phyloP scores from a whole-genome alignment of 768 basidiomycete genomes.

The Mycena maculata region DNA sequence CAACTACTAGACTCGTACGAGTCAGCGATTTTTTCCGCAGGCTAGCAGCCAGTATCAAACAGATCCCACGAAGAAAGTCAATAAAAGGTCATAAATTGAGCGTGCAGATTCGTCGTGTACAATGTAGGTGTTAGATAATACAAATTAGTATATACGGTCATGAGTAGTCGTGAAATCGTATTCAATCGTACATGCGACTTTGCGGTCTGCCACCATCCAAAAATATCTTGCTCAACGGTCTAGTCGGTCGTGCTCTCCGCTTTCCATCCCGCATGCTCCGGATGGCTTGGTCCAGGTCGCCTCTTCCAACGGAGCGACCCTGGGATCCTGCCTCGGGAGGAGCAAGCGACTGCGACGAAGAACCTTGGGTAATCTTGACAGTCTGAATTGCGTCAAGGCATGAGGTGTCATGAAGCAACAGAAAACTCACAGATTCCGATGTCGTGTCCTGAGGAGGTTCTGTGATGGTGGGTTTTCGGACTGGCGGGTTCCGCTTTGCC shows the following conservation, averaged over 20 bases:
- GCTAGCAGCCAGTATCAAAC: no score
- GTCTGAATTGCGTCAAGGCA: slow-evolving; percentile 49
- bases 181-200: slow-evolving; percentile 49
- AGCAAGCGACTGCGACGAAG: slow-evolving; percentile 42
- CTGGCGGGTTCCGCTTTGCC: slow-evolving; percentile 45
- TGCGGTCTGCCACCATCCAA: slow-evolving; percentile 66
- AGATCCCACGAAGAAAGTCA: no score
- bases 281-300: slow-evolving; percentile 87
- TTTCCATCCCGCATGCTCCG: slow-evolving; percentile 80
- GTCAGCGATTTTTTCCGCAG: no score
- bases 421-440: slow-evolving; percentile 39
- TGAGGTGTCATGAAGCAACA: background rate
- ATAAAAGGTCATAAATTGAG: slow-evolving; percentile 7
- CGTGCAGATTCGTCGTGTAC: slow-evolving; percentile 8
- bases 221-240: slow-evolving; percentile 85
- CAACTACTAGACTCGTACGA: no score
- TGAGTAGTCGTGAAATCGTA: slow-evolving; percentile 27
- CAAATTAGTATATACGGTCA: slow-evolving; percentile 6
- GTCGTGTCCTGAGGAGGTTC: slow-evolving; percentile 37
- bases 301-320: slow-evolving; percentile 72
- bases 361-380: slow-evolving; percentile 48
- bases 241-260: slow-evolving; percentile 58
- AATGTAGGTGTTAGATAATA: slow-evolving; percentile 4
- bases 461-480: slow-evolving; percentile 38
- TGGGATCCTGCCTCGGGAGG: slow-evolving; percentile 51